Conservation (phyloP, 2,329 filamentous ascomycete genomes). For the Fusarium sp. region DNA sequence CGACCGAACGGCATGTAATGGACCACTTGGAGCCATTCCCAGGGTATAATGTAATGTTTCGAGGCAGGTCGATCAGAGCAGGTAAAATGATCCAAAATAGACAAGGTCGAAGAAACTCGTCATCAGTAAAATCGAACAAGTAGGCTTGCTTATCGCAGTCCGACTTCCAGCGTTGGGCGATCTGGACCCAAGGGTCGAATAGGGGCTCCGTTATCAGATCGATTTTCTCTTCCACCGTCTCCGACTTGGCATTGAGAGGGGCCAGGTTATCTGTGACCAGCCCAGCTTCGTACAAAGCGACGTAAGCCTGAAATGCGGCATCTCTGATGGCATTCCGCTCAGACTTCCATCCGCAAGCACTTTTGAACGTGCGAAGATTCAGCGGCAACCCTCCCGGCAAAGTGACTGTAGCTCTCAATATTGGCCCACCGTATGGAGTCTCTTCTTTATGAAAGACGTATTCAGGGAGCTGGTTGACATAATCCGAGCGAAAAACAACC, state of each 20-base stretch:
- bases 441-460: slow-evolving; percentile 63
- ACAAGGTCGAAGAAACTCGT: slow-evolving; percentile 43
- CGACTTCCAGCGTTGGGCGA: slow-evolving; percentile 55
- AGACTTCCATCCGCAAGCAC: slow-evolving; percentile 66
- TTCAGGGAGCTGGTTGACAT: slow-evolving; percentile 72
- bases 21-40: slow-evolving; percentile 49
- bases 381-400: slow-evolving; percentile 76
- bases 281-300: slow-evolving; percentile 72
- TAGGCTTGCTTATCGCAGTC: slow-evolving; percentile 36
- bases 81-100: slow-evolving; percentile 56
- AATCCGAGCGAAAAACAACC: slow-evolving; percentile 65
- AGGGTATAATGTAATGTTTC: slow-evolving; percentile 53
- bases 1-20: slow-evolving; percentile 35
- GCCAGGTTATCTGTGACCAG: slow-evolving; percentile 82
- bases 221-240: slow-evolving; percentile 50
- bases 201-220: slow-evolving; percentile 49
- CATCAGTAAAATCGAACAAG: slow-evolving; percentile 48
- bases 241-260: slow-evolving; percentile 62
- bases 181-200: slow-evolving; percentile 57
- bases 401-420: slow-evolving; percentile 68
- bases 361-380: slow-evolving; percentile 41
- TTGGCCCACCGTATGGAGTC: slow-evolving; percentile 24
- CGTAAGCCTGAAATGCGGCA: slow-evolving; percentile 83
- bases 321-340: slow-evolving; percentile 81
- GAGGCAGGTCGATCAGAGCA: slow-evolving; percentile 49